Base-by-base conservation (phyloP, 768 basidiomycete species). In the Lactarius evosmus region DNA sequence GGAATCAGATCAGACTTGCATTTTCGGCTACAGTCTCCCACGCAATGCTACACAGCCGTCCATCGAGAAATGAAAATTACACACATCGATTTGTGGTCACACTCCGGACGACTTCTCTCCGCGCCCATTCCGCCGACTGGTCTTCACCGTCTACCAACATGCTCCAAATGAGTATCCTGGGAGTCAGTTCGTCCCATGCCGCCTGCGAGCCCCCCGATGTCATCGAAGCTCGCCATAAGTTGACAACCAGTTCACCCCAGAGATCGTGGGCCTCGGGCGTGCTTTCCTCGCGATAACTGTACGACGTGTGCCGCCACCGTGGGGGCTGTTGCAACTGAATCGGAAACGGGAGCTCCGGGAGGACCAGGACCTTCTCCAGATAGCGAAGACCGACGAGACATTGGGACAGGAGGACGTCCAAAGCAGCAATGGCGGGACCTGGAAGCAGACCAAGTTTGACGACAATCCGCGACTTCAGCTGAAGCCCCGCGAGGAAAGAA, bases 201-300 rank as follows among this genome's bases (percentile, higher is more conserved):
- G 44, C 51, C 1, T 68, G 44, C 27, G 70, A 75, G n/a, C 68
- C 62, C 1, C 73, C 64, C 7, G 75, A 60, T 1, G 69, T 65
- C 84, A 86, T 85, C 22, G 78, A 70, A 0, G 76, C 77, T 52
- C 77, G 75, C 86, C 86, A 87, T 12, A 92, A 78, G 25, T 70
- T 70, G 68, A 87, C 83, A 2, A 88, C 80, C 22, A 74, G 74
- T 27, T 70, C 69, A 0, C 85, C 83, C 85, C 86, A 88, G 2
- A 72, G 60, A 27, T 70, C 63, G 22, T 82, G 69, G 6, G 75
- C 69, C 19, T 68, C 59, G 27, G 62, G 34, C n/a, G 62, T 54
- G 22, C 69, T 70, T 27, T 70, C 61, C 41, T 79, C 76, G 65
- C 80, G 78, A 7, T 70, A 65, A 17, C 66, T 56, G 9, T 69